Evolutionary conservation across 225 moss, liverwort and hornwort genomes (phyloP).

Genomic region (Marchantia polymorpha): DNA sequence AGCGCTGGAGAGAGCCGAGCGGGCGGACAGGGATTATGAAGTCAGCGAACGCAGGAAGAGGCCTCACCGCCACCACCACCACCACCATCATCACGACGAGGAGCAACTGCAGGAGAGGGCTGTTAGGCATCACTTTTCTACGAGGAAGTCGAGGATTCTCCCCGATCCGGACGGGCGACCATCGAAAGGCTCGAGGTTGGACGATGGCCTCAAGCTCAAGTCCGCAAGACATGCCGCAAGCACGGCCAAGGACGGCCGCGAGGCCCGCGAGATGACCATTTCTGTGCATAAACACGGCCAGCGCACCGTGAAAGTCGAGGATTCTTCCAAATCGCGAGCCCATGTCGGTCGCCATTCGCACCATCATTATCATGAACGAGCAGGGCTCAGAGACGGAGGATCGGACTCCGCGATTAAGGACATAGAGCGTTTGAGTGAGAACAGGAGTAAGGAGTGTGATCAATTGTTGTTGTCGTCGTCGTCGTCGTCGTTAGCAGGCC

Average conservation of each 20-base stretch:
- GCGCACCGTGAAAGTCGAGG: constrained; percentile 39
- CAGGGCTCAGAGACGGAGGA: constrained; percentile 16
- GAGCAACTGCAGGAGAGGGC: constrained; percentile 13
- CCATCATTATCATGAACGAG: constrained; percentile 16
- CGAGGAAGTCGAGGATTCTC: constrained; percentile 18
- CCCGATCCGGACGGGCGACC: constrained; percentile 16
- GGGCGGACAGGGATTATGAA: constrained; percentile 2
- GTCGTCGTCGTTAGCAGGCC: constrained; percentile 1
- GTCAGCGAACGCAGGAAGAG: constrained; percentile 19
- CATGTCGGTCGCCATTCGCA: constrained; percentile 18
- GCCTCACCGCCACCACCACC: not conserved
- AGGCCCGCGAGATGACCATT: constrained; percentile 35
- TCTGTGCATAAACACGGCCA: constrained; percentile 31
- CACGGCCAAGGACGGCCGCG: constrained; percentile 26
- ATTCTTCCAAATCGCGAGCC: constrained; percentile 23
- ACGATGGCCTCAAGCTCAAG: constrained; percentile 20
- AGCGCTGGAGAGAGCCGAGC: constrained; percentile 18
- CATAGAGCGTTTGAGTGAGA: constrained; percentile 22
- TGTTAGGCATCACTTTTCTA: constrained; percentile 9
- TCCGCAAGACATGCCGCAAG: not conserved
- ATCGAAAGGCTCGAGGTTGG: constrained; percentile 25
- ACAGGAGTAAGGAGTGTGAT: constrained; percentile 38
- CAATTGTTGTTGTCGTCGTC: constrained; percentile 2
- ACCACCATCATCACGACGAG: not conserved
- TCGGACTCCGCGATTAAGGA: constrained; percentile 12